Evolutionary conservation across 176 grass and related monocot genomes (phyloP).

Genomic region (Rhipidocladum racemiflorum): DNA sequence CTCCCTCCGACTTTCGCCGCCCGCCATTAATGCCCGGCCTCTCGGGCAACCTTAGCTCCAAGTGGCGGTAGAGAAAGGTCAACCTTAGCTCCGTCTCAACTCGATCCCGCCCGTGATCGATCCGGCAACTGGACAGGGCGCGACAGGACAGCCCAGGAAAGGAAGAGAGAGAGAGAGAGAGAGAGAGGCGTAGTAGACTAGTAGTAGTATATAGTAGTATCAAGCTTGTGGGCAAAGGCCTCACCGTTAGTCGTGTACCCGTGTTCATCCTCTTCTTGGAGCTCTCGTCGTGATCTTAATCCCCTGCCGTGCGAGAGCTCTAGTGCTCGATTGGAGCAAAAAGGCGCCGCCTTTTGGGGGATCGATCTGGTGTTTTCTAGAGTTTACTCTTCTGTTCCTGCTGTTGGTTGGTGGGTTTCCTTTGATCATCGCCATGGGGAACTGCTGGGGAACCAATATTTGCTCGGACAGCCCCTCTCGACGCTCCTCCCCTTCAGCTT

Average conservation of each 20-base stretch:
- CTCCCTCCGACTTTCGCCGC: too few species aligned
- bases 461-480: constrained; percentile 30
- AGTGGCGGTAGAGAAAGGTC: not conserved
- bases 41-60: not conserved
- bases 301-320: not conserved
- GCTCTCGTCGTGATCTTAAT: not conserved
- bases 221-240: not conserved
- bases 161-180: not conserved
- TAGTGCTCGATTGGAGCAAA: not conserved
- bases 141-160: not conserved
- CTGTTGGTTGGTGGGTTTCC: not conserved
- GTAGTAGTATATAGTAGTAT: not conserved
- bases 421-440: constrained; percentile 46
- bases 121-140: not conserved
- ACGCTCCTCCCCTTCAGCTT: constrained; percentile 31
- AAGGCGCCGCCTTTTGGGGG: not conserved
- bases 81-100: not conserved
- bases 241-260: not conserved
- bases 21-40: too few species aligned
- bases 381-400: not conserved
- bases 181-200: not conserved
- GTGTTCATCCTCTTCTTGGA: not conserved
- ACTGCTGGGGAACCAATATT: constrained; percentile 49
- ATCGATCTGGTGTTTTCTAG: not conserved
- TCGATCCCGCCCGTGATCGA: not conserved